Conservation (phyloP, 2,329 filamentous ascomycete genomes). For the Cladosporium phlei region DNA sequence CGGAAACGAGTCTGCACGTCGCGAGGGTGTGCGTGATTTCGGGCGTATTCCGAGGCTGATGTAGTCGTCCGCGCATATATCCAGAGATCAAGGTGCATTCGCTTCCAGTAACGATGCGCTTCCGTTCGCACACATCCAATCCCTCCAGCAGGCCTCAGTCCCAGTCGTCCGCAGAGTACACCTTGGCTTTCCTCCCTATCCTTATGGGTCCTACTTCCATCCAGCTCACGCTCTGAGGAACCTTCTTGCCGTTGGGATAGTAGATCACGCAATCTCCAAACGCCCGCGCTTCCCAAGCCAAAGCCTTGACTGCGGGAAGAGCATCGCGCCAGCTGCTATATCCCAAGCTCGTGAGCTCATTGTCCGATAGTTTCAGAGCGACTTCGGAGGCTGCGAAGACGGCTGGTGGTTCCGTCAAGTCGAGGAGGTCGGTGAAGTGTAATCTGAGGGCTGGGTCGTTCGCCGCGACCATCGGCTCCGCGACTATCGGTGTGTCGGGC, state of each 20-base stretch:
- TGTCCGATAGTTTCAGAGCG: constrained; percentile 38
- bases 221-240: constrained; percentile 31
- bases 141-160: no score
- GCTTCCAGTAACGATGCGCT: no score
- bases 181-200: constrained; percentile 28
- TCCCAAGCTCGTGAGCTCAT: constrained; percentile 35
- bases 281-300: constrained; percentile 43
- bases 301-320: constrained; percentile 41
- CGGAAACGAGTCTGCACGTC: no score
- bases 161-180: constrained; percentile 5
- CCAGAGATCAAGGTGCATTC: no score
- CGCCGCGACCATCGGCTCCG: constrained; percentile 24
- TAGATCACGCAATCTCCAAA: constrained; percentile 45
- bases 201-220: constrained; percentile 44
- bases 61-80: no score
- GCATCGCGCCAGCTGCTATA: constrained; percentile 42
- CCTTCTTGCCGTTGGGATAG: constrained; percentile 40
- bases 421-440: constrained; percentile 26
- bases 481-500: constrained; percentile 23
- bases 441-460: constrained; percentile 23
- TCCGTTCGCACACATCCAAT: no score
- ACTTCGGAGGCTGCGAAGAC: constrained; percentile 50
- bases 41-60: no score
- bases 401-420: constrained; percentile 38
- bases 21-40: no score